Evolutionary conservation across 352 stramenopile genomes (phyloP).

Genomic region (Phytophthora brassicae): DNA sequence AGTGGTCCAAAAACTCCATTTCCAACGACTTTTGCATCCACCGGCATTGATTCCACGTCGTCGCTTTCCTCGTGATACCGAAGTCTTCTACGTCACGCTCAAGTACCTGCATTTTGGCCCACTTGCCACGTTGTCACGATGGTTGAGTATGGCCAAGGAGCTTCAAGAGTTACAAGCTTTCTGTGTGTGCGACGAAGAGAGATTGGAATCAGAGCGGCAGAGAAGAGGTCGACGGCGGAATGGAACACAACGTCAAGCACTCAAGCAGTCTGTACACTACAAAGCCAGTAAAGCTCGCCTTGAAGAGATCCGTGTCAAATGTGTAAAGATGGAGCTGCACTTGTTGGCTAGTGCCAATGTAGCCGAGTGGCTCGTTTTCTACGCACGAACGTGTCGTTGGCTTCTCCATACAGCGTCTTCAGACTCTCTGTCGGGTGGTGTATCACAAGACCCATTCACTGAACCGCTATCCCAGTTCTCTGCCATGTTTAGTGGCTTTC

Average conservation of each 20-base stretch:
- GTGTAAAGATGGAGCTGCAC: conserved; percentile 58
- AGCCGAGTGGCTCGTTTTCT: conserved; percentile 61
- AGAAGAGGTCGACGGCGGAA: conserved; percentile 13
- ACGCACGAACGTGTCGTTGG: conserved; percentile 54
- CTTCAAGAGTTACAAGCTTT: conserved; percentile 65
- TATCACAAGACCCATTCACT: conserved; percentile 42
- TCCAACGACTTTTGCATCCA: conserved; percentile 47
- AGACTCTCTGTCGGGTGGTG: not conserved
- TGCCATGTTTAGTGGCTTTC: conserved; percentile 51
- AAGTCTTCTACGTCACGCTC: conserved; percentile 68
- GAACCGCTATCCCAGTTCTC: conserved; percentile 50
- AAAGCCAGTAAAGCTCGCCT: conserved; percentile 57
- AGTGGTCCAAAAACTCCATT: conserved; percentile 32
- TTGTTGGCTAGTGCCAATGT: conserved; percentile 55
- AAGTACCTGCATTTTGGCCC: conserved; percentile 70
- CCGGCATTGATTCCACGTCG: conserved; percentile 59
- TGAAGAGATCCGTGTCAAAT: conserved; percentile 47
- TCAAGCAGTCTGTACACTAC: conserved; percentile 65
- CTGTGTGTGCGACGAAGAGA: conserved; percentile 62
- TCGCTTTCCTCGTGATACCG: conserved; percentile 49
- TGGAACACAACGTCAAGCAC: conserved; percentile 17
- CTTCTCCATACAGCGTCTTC: conserved; percentile 39
- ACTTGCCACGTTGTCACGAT: conserved; percentile 53
- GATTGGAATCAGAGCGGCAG: conserved; percentile 37
- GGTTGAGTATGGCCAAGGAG: conserved; percentile 56